Conservation (phyloP, 345 rosid species). For the Diplotaxis tenuifolia region DNA sequence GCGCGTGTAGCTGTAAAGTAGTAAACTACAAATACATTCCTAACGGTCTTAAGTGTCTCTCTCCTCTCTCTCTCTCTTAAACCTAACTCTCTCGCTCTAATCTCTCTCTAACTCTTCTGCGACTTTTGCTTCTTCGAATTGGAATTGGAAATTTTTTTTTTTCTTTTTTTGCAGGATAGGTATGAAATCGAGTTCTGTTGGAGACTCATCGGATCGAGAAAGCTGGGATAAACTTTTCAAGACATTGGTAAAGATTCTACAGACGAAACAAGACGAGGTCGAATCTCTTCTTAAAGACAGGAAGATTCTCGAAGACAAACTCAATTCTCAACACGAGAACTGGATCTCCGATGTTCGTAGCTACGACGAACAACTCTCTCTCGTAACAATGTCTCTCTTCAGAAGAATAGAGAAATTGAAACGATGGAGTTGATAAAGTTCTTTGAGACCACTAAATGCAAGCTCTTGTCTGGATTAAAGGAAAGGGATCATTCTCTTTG, state of each 20-base stretch:
- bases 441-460: constrained; percentile 51
- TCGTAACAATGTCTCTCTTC: constrained; percentile 41
- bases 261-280: constrained; percentile 65
- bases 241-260: constrained; percentile 49
- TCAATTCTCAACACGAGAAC: constrained; percentile 44
- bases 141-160: neutral
- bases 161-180: constrained; percentile 28
- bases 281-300: constrained; percentile 54
- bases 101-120: neutral
- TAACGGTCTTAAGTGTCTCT: constrained; percentile 28
- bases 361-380: constrained; percentile 50
- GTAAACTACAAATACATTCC: neutral
- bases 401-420: constrained; percentile 47
- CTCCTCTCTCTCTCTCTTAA: constrained; percentile 21
- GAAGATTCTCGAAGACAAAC: constrained; percentile 53
- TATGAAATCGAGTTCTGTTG: constrained; percentile 20
- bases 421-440: constrained; percentile 46
- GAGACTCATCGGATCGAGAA: constrained; percentile 44
- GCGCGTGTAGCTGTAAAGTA: neutral
- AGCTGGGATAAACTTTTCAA: constrained; percentile 62
- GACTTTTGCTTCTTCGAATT: constrained; percentile 9
- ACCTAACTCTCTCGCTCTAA: neutral
- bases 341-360: constrained; percentile 51
- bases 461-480: constrained; percentile 56
- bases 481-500: constrained; percentile 50